Evolutionary conservation across 805 yeast genomes (phyloP).

Genomic region (Candida nanaspora): DNA sequence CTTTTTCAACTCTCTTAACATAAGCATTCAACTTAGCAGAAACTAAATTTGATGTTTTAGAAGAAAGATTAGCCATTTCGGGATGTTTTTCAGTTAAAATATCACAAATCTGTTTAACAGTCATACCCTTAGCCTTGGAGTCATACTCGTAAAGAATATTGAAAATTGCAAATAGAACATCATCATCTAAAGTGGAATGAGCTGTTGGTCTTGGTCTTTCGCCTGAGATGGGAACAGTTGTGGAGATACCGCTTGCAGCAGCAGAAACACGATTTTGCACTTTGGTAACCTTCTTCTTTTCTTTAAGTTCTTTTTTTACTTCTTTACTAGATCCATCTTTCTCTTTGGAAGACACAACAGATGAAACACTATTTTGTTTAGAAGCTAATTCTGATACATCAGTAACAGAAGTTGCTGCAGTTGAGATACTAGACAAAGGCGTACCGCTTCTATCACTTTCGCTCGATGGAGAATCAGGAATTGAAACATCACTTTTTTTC

Average conservation of each 20-base stretch:
- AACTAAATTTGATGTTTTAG: conserved; percentile 74
- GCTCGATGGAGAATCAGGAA: conserved; percentile 24
- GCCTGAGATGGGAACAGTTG: conserved; percentile 76
- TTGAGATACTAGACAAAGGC: conserved; percentile 33
- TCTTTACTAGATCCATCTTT: conserved; percentile 9
- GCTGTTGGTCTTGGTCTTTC: conserved; percentile 66
- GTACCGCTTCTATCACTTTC: conserved; percentile 29
- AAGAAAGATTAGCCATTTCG: conserved; percentile 73
- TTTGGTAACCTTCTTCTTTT: conserved; percentile 22
- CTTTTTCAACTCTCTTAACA: conserved; percentile 79
- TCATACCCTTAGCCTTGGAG: conserved; percentile 68
- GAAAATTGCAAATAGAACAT: conserved; percentile 69
- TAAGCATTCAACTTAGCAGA: conserved; percentile 81
- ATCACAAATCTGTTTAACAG: conserved; percentile 85
- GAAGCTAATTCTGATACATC: conserved; percentile 12
- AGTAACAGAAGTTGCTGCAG: conserved; percentile 22
- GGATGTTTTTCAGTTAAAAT: conserved; percentile 68
- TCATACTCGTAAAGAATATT: conserved; percentile 65
- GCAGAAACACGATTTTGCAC: conserved; percentile 34
- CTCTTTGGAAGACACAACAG: conserved; percentile 1
- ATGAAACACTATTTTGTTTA: conserved; percentile 1
- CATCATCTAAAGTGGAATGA: conserved; percentile 62
- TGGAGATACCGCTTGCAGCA: conserved; percentile 66
- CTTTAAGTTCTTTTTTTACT: conserved; percentile 17
- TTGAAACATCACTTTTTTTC: conserved; percentile 9